phyloP scores from a whole-genome alignment of 148 eudicot species.

The Fagopyrum homotropicum region DNA sequence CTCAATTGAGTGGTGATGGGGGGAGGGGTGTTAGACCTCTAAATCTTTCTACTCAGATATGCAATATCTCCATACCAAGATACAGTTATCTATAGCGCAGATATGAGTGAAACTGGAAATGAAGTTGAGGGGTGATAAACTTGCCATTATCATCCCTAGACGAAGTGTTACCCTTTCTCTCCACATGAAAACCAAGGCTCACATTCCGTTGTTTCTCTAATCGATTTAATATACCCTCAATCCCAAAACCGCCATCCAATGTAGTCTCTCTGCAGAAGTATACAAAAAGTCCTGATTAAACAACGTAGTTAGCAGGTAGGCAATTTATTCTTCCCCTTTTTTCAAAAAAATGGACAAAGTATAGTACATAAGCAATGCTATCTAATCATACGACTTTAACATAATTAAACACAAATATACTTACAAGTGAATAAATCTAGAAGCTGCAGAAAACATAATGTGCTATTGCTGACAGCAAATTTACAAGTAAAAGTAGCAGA shows the following conservation, averaged over 20 bases:
- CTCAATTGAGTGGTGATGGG: neutral
- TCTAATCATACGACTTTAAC: neutral
- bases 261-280: slow-evolving; percentile 32
- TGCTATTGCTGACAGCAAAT: neutral
- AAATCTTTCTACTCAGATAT: neutral
- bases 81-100: neutral
- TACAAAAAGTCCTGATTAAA: neutral
- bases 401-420: neutral
- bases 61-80: neutral
- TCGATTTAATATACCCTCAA: slow-evolving; percentile 66
- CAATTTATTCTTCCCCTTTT: neutral
- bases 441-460: neutral
- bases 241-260: slow-evolving; percentile 39
- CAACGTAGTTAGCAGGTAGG: neutral
- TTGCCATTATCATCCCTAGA: slow-evolving; percentile 29
- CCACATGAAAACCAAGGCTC: slow-evolving; percentile 37
- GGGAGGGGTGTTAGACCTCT: neutral
- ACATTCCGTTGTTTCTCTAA: slow-evolving; percentile 58
- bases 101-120: slow-evolving; percentile 4
- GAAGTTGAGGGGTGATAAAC: slow-evolving; percentile 19
- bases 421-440: neutral
- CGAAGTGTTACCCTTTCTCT: slow-evolving; percentile 20
- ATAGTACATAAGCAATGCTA: neutral
- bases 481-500: neutral
- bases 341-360: neutral